Evolutionary conservation across 371 early-diverging fungal species (phyloP).

Genomic region (Chytridium lagenaria): DNA sequence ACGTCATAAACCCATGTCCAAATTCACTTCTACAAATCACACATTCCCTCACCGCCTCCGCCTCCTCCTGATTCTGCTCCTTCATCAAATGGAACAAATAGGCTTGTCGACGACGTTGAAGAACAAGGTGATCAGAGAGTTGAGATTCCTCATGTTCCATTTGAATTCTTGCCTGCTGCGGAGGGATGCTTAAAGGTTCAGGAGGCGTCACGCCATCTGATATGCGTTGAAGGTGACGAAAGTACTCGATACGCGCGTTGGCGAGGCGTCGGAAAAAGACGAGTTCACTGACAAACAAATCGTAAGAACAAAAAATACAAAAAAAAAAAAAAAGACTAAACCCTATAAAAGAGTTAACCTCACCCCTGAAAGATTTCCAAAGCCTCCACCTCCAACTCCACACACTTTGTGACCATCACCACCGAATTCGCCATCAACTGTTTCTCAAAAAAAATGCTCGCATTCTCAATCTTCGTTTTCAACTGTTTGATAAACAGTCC

Average conservation of each 20-base stretch:
- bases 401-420: not conserved
- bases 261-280: slow-evolving; percentile 40
- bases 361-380: slow-evolving; percentile 51
- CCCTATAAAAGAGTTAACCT: no score
- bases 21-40: slow-evolving; percentile 62
- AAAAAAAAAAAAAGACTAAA: slow-evolving; percentile 3
- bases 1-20: slow-evolving; percentile 63
- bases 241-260: slow-evolving; percentile 63
- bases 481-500: not conserved
- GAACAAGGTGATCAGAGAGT: not conserved
- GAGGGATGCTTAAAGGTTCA: not conserved
- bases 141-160: not conserved
- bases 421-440: not conserved
- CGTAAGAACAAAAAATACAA: not conserved
- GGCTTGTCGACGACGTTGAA: not conserved
- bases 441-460: not conserved
- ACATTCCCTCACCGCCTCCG: slow-evolving; percentile 51
- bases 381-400: slow-evolving; percentile 38
- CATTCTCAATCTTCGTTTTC: not conserved
- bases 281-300: slow-evolving; percentile 38
- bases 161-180: not conserved
- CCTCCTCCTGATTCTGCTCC: slow-evolving; percentile 28
- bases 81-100: slow-evolving; percentile 20
- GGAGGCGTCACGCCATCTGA: slow-evolving; percentile 54
- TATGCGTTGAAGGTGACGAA: slow-evolving; percentile 60